A percentile compares a stretch with the other conserved stretches of the same genome.
These are phyloP conservation scores for Corylus avellana DNA, from an alignment of 306 rosid genomes.

Conservation along the genomic window DNA sequence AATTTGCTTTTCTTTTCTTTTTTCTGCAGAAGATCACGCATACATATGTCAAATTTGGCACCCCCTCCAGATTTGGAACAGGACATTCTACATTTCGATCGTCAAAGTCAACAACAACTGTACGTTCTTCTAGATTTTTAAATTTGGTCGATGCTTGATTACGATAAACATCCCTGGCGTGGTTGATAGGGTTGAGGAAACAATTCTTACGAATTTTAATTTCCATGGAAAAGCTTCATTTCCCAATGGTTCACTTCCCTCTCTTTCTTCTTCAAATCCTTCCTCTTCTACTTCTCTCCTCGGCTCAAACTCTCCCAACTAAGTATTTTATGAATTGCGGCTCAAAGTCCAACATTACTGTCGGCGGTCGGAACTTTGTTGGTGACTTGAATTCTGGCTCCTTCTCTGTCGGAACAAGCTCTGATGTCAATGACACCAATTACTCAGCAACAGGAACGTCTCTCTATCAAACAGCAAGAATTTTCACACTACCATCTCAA, in stretches of 20 bases:
- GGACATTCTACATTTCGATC: too few species aligned
- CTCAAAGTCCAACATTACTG: background rate
- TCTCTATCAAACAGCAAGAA: slow-evolving; percentile 40
- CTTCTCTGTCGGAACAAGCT: background rate
- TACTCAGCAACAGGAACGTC: background rate
- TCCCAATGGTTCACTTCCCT: background rate
- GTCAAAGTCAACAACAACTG: too few species aligned
- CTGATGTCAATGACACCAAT: background rate
- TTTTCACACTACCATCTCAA: background rate
- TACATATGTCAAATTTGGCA: too few species aligned
- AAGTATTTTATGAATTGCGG: slow-evolving; percentile 45
- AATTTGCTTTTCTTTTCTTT: too few species aligned
- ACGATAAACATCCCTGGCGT: too few species aligned
- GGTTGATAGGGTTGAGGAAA: too few species aligned
- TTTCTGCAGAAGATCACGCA: too few species aligned
- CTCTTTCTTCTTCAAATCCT: slow-evolving; percentile 12
- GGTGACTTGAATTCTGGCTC: slow-evolving; percentile 13
- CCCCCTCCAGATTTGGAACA: too few species aligned
- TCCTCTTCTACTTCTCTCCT: slow-evolving; percentile 34
- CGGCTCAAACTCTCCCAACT: slow-evolving; percentile 2
- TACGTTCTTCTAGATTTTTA: too few species aligned
- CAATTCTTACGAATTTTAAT: too few species aligned
- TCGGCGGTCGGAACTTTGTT: background rate
- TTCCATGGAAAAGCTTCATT: slow-evolving; percentile 11
- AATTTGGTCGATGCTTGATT: too few species aligned